Base-by-base conservation (phyloP, 805 yeast genomes). In the Monosporozyma yasuniensis region DNA sequence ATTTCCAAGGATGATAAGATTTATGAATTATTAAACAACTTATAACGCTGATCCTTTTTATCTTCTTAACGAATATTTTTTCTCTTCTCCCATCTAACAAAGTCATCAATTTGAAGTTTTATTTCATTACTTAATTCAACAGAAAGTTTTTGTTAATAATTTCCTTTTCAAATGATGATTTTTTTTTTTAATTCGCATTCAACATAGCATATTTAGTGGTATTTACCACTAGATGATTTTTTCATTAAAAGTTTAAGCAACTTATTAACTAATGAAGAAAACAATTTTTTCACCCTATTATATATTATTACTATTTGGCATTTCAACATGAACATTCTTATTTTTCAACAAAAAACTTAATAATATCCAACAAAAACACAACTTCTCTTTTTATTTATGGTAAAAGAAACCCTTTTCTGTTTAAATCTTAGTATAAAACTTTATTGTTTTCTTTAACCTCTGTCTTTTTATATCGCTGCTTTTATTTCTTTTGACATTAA, bases 1-100 rank as follows among this genome's bases (percentile, higher is more conserved):
- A 72, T 79, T 43, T 77, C 79, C 47, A 52, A 57, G 3, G 76
- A 79, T 55, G 74, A 75, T 44, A 74, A 77, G 52, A 81, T 84
- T 54, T 83, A 81, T 64, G 57, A 67, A 10, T 67, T 83, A 52
- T 75, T 84, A 41, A 54, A 46, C 35, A 41, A 35, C 4, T 47
- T 60, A 35, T 58, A 48, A 44, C 28, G 8, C 22, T 21, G 2
- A 2, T 18, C 1, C 16, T 25, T 22, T 19, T 10, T 30, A 16
- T n/a, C 9, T 8, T 18, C 7, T 11, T 32, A 11, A 35, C 18
- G 10, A 6, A 39, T 25, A 14, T 30, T 28, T 11, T 44, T 27
- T 25, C 21, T 18, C 10, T 37, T 16, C 21, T 11, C 19, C 18
- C 16, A 12, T 18, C 47, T 30, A 44, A 47, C 46, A 42, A 41